Conservation (phyloP, 2,329 filamentous ascomycete genomes). For the Aspergillus japonicus region DNA sequence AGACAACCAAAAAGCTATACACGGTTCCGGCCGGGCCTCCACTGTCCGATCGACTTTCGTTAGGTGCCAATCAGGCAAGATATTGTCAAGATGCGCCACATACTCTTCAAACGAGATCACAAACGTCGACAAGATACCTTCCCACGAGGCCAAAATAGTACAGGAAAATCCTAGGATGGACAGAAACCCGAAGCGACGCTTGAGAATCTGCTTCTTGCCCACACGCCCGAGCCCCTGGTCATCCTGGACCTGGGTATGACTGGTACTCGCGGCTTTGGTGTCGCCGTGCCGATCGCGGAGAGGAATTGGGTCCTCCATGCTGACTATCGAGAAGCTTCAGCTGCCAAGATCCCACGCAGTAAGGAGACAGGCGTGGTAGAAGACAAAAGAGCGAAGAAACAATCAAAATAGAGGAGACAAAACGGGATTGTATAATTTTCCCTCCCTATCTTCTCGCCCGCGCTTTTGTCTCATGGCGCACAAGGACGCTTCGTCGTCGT, state of each 20-base stretch:
- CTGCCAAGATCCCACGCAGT: not conserved
- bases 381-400: not conserved
- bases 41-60: not conserved
- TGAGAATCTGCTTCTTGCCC: constrained; percentile 5
- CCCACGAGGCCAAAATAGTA: constrained; percentile 3
- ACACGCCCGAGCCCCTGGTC: constrained; percentile 2
- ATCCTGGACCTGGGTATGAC: not conserved
- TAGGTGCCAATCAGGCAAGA: not conserved
- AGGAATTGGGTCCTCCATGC: not conserved
- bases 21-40: constrained; percentile 3
- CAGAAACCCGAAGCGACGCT: constrained; percentile 6
- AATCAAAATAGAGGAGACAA: not conserved
- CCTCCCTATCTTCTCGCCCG: not conserved
- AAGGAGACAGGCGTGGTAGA: not conserved
- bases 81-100: not conserved
- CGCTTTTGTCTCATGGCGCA: too few relatives aligned
- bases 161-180: constrained; percentile 1
- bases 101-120: not conserved
- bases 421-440: not conserved
- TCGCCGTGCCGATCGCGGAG: constrained; percentile 1
- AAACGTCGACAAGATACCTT: not conserved
- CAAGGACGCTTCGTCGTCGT: not conserved
- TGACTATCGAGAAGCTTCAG: not conserved
- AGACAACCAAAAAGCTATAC: constrained; percentile 4
- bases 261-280: not conserved